A percentile compares a stretch with the other conserved stretches of the same genome.
Conservation (phyloP, 345 rosid species). For the Aquilaria yunnanensis region DNA sequence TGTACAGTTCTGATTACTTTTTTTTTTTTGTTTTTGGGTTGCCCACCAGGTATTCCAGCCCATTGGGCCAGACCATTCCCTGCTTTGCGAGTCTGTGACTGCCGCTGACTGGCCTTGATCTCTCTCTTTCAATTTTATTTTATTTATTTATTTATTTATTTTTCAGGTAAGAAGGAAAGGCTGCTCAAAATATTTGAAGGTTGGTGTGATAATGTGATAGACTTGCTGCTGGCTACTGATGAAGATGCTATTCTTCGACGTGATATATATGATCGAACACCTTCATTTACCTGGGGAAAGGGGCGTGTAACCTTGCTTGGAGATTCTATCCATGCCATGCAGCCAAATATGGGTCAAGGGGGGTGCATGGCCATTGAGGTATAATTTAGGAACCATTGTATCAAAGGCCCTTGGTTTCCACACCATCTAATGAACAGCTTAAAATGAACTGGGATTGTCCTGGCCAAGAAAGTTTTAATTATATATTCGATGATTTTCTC, state of each 20-base stretch:
- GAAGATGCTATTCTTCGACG: constrained; percentile 81
- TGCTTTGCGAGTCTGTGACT: background rate
- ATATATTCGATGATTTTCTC: background rate
- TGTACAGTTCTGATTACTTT: too few relatives aligned
- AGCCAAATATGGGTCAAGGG: constrained; percentile 94
- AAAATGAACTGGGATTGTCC: background rate
- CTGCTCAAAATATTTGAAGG: constrained; percentile 77
- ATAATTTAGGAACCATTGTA: constrained; percentile 11
- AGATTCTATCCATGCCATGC: constrained; percentile 95
- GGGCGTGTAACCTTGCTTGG: constrained; percentile 92
- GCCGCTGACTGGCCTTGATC: background rate
- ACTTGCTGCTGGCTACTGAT: constrained; percentile 64
- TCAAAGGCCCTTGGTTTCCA: background rate
- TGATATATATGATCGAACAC: constrained; percentile 77
- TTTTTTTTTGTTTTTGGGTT: too few relatives aligned
- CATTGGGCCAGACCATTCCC: too few relatives aligned
- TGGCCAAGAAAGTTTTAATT: background rate
- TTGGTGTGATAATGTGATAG: constrained; percentile 89
- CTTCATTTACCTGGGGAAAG: constrained; percentile 77
- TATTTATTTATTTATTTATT: constrained; percentile 7
- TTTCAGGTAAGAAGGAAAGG: constrained; percentile 73
- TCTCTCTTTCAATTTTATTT: background rate
- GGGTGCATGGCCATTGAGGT: constrained; percentile 99
- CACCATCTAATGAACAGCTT: background rate
- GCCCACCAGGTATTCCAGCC: too few relatives aligned